Evolutionary conservation across 2,329 filamentous ascomycete genomes (phyloP), one percentile per base, ranked within the genome.

Genomic region (Paramyrothecium roridum): DNA sequence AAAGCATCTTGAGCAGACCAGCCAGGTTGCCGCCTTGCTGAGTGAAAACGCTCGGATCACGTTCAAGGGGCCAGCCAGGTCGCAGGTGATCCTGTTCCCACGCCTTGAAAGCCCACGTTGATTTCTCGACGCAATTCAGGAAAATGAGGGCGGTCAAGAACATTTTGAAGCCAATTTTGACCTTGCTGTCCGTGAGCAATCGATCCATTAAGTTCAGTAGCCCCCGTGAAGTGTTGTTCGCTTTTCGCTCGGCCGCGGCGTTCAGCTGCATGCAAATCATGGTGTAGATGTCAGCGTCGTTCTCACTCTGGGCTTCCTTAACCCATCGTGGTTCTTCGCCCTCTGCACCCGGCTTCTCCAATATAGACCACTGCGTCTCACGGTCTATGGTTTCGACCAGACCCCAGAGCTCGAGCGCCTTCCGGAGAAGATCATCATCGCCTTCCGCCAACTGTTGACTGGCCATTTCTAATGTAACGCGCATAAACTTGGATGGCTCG

Each of bases 101-200:
- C 2, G 82, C 84, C 59, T 86, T 86, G 71, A 87, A 87, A 1
- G 83, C 81, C 85, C 85, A 88, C 0, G 84, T 87, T 0, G 83
- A 84, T 70, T 87, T 88, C 65, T 88, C 85, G 16, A 87, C 76
- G 60, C 83, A 86, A 63, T 86, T 86, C 50, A 88, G 77, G 58
- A 87, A 80, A 53, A 88, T 80, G 54, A 88, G 68, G 3, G 82
- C 79, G 3, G 84, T 80, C 21, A 87, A 77, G 62, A 85, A 87
- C 70, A 85, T 81, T 60, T 79, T 79, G 63, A 85, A 86, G 33
- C 80, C 80, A 53, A 84, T 77, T 61, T 80, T 82, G 54, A 77
- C 78, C 63, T 85, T 84, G 68, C 81, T 83, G 63, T 86, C 83
- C 56, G 86, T 80, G 33, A 88, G 73, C 40, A 80, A 76, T 17